Evolutionary conservation across 768 basidiomycete genomes (phyloP), one percentile per base, ranked within the genome.

Genomic region (Sistotremastrum suecicum): DNA sequence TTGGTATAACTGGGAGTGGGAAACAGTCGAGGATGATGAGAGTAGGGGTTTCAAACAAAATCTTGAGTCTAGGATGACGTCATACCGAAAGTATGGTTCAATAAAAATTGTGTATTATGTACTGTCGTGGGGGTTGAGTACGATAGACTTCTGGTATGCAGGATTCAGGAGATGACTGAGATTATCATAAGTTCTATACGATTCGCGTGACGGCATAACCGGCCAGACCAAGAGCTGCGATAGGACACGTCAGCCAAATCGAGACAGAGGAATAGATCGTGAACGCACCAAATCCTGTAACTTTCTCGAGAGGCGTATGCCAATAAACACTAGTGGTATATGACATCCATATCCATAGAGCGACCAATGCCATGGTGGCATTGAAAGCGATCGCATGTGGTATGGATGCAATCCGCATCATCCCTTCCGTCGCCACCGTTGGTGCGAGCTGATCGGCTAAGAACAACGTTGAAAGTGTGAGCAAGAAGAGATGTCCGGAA

Each of bases 401-500:
- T 6, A 52, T 42, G 4, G 70, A 55, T 30, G 52, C 45, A 5
- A 46, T 51, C 29, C 36, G 50, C 51, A 30, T 5, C 51, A 45
- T 35, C 54, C 50, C 41, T 10, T 9, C 34, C 20, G 63, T 63
- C 7, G 44, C 37, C 48, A 82, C 64, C 9, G 77, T 77, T 1
- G 72, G 68, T 11, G 69, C 64, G 33, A 92, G 60, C 60, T 90
- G 84, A 56, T 88, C 78, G 6, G 75, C 70, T 37, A 97, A 71
- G 60, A 95, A 84, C 29, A 94, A 66, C 9, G 72, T 65, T 9
- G 80, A 69, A 67, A 94, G 74, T 2, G 83, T 83, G 51, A 97
- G 71, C 50, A 98, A 71, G 66, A 95, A 97, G 32, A 90, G 69
- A 57, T 97, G 94, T 5, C 94, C 94, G 0, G 89, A 92, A 9